phyloP scores from a whole-genome alignment of 2,329 filamentous ascomycete genomes.

The Aspergillus sp. region DNA sequence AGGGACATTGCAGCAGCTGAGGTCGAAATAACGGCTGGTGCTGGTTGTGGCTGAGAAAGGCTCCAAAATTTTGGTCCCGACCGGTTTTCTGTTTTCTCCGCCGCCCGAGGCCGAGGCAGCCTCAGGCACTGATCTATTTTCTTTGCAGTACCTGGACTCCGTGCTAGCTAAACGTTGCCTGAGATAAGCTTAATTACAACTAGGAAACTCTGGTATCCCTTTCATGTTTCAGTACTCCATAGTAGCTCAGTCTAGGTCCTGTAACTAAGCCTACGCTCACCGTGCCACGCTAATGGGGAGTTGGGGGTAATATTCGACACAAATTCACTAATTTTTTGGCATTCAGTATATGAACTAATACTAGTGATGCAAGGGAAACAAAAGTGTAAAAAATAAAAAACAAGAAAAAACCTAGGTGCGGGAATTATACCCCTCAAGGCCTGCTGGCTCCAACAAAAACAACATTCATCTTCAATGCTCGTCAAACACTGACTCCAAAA shows the following conservation, averaged over 20 bases:
- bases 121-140: slow-evolving; percentile 29
- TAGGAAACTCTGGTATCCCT: background rate
- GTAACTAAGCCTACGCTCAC: background rate
- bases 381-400: background rate
- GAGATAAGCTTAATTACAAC: background rate
- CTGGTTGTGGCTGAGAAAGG: slow-evolving; percentile 8
- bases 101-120: slow-evolving; percentile 29
- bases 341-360: slow-evolving; percentile 13
- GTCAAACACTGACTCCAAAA: slow-evolving; percentile 10
- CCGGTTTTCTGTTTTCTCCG: slow-evolving; percentile 38
- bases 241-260: background rate
- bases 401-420: slow-evolving; percentile 9
- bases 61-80: slow-evolving; percentile 35
- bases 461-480: background rate
- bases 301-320: background rate
- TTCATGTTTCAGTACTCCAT: background rate
- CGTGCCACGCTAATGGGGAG: background rate
- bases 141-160: background rate
- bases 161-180: background rate
- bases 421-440: background rate
- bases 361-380: slow-evolving; percentile 6
- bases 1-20: slow-evolving; percentile 22
- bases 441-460: slow-evolving; percentile 9
- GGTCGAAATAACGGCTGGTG: background rate
- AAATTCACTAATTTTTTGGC: slow-evolving; percentile 6